A percentile compares a stretch with the other conserved stretches of the same genome.
Evolutionary conservation across 75 land plant genomes (phyloP).

Genomic region (Gnetum montanum): DNA sequence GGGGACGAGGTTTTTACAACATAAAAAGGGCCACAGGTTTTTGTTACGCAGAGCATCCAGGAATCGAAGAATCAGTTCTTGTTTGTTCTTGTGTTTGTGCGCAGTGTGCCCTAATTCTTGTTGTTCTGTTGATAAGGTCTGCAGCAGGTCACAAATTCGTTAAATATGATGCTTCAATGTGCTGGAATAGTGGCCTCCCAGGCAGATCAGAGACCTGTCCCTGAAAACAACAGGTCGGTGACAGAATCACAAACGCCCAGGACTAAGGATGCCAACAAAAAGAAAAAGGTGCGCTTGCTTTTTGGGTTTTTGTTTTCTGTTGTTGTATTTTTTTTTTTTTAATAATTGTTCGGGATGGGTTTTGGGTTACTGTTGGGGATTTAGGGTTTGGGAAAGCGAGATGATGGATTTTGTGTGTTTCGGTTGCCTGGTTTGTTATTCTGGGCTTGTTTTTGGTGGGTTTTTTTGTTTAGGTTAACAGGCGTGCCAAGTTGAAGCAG

Average conservation of each 20-base stretch:
- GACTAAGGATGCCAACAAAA: slow-evolving; percentile 4
- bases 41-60: too few relatives aligned
- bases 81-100: too few relatives aligned
- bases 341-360: background rate
- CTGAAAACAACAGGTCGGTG: background rate
- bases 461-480: slow-evolving; percentile 40
- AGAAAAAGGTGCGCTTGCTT: slow-evolving; percentile 5
- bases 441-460: background rate
- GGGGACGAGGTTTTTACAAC: too few relatives aligned
- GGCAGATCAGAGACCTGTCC: background rate
- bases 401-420: background rate
- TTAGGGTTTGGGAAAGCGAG: too few relatives aligned
- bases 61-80: too few relatives aligned
- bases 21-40: too few relatives aligned
- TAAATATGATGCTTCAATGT: slow-evolving; percentile 4
- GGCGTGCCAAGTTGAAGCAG: slow-evolving; percentile 89
- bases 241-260: background rate
- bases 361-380: background rate
- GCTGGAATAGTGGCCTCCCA: background rate
- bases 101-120: too few relatives aligned
- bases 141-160: too few relatives aligned
- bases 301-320: background rate
- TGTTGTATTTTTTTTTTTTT: background rate
- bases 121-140: too few relatives aligned
- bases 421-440: slow-evolving; percentile 3